Evolutionary conservation across 495 filamentous ascomycete species (phyloP), one percentile per base, ranked within the genome.

Genomic region (Staphylotrichum longicolle): DNA sequence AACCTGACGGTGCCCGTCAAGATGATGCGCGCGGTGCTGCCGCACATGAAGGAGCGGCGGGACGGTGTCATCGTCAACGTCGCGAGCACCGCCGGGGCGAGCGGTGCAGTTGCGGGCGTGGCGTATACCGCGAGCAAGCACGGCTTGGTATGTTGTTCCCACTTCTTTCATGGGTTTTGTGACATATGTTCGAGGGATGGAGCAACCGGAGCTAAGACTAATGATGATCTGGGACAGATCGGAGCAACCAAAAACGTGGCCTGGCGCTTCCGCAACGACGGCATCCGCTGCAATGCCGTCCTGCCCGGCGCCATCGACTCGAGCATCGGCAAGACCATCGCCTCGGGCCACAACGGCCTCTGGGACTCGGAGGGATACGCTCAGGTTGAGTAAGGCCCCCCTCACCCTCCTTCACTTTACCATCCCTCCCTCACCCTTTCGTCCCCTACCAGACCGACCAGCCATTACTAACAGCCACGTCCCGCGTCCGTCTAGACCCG

Each of bases 211-310:
- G 8, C 53, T 51, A 11, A 54, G 45, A 9, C 39, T 30, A 52
- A 15, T 8, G 33, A 41, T 42, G 33, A 41, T 42, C 37, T 27
- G 20, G 20, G 20, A 52, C 5, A 72, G 60, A 64, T 77, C 8
- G 77, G 77, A 1, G 75, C 73, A 9, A 79, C 77, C 4, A 78
- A 77, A 53, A 77, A 78, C 62, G 74, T 77, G 3, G 75, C 77
- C 7, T 79, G 72, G 72, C 59, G 76, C 11, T 79, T 74, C 62
- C 66, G 68, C 10, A 66, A 74, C 59, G 75, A 77, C 12, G 71
- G 71, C 12, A 64, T 66, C 27, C 49, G 66, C 15, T 65, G 62
- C 49, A 71, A 67, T 42, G 66, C 66, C 46, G 66, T 69, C n/a
- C 61, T 69, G 30, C 66, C 66, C 1, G 66, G 69, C 6, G 64